Evolutionary conservation across 208 protist species (phyloP), one percentile per base, ranked within the genome.

Genomic region (Trypanosoma brucei): DNA sequence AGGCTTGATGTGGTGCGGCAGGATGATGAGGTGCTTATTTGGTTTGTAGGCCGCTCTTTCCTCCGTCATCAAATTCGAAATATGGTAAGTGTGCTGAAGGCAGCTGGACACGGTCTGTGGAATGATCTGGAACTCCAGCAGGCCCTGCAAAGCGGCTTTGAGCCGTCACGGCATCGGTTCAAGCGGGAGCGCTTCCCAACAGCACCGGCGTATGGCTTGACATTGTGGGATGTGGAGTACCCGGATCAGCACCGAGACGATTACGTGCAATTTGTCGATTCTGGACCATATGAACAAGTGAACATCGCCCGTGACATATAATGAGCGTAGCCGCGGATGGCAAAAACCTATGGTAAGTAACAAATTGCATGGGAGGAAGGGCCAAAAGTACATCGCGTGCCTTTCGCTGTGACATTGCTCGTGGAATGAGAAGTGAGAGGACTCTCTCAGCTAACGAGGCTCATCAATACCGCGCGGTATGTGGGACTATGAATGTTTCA

Each of bases 221-320:
- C 89, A 4, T 68, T 95, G 38, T 95, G 89, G 86, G 89, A 95
- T 55, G 83, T 95, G 30, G 79, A 90, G 59, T 95, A 93, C 68
- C 83, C 83, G 1, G 38, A 35, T 37, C 68, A 89, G 68, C 78
- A 88, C 71, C 58, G 58, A 5, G 76, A 81, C 36, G 84, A 91
- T 68, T 79, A 64, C 44, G 83, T 91, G 46, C 48, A 74, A 22
- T 90, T 81, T 75, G 81, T 94, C 5, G 84, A 91, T 52, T 83
- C 83, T 9, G 88, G 88, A 0, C 84, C 84, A 39, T 86, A 82
- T 54, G 88, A 94, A 65, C 78, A 83, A 48, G 45, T 84, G 3
- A 75, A 80, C 44, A 70, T 83, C 37, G 83, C 79, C 2, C 36
- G 42, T 33, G 67, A 78, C 11, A 65, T 81, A 53, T 88, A 68